These are phyloP conservation scores for Gossypium davidsonii DNA, from an alignment of 441 rosid genomes.

Conservation along the genomic window DNA sequence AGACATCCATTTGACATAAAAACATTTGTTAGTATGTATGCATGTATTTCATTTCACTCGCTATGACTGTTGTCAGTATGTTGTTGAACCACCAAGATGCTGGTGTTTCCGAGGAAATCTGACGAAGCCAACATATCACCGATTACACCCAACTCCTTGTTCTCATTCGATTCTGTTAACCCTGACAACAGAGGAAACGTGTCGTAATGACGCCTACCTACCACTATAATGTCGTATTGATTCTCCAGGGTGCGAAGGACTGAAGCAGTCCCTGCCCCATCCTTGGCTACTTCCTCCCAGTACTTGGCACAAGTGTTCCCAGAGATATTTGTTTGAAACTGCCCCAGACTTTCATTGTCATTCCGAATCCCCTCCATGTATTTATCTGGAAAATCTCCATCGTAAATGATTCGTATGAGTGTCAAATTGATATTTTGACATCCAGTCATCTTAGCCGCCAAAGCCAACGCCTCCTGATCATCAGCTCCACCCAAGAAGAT, in stretches of 20 bases:
- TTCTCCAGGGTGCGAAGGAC: slow-evolving; percentile 22
- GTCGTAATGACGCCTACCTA: slow-evolving; percentile 28
- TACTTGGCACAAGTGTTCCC: slow-evolving; percentile 25
- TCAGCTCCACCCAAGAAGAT: slow-evolving; percentile 42
- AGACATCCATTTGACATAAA: neutral
- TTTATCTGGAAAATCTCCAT: slow-evolving; percentile 2
- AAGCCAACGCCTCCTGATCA: slow-evolving; percentile 33
- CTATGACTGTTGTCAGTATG: slow-evolving; percentile 8
- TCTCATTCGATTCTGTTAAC: slow-evolving; percentile 36
- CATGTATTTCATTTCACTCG: neutral
- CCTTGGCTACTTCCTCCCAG: slow-evolving; percentile 25
- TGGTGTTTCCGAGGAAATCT: slow-evolving; percentile 29
- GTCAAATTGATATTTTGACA: slow-evolving; percentile 24
- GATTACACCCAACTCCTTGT: slow-evolving; percentile 33
- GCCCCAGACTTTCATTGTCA: slow-evolving; percentile 20
- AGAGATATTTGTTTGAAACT: slow-evolving; percentile 17
- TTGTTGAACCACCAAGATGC: slow-evolving; percentile 43
- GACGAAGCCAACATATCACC: slow-evolving; percentile 39
- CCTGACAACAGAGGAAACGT: slow-evolving; percentile 18
- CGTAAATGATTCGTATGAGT: slow-evolving; percentile 25
- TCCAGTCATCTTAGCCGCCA: slow-evolving; percentile 25
- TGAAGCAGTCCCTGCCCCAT: slow-evolving; percentile 25
- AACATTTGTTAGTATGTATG: neutral
- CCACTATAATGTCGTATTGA: slow-evolving; percentile 29
- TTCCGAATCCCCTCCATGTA: slow-evolving; percentile 9